Percentiles rank a stretch among this genome's conserved stretches.
These are phyloP conservation scores for Auxenochlorella protothecoides DNA, from an alignment of 139 green algal species.

Conservation along the genomic window DNA sequence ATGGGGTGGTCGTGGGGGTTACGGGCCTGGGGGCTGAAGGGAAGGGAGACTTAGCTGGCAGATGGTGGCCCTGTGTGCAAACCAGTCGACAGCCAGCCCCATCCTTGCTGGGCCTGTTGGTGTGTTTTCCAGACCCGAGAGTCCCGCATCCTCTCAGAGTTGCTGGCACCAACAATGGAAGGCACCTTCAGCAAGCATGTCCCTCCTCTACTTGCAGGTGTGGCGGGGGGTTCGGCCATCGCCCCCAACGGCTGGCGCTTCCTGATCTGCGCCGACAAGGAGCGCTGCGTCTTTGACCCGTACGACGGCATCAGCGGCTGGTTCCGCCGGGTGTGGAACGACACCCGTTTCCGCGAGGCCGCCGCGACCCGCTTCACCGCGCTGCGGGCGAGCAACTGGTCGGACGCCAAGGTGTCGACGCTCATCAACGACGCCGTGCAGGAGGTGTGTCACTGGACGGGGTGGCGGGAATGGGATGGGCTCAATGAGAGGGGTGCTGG, in stretches of 20 bases:
- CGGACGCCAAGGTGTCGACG: slow-evolving; percentile 3
- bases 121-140: no score
- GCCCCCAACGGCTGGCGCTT: slow-evolving; percentile 41
- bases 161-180: no score
- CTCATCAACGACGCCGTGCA: slow-evolving; percentile 1
- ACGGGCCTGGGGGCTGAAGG: slow-evolving; percentile 15
- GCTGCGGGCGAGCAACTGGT: slow-evolving; percentile 11
- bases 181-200: no score
- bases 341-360: slow-evolving; percentile 7
- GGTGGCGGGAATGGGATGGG: slow-evolving; percentile 4
- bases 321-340: slow-evolving; percentile 26
- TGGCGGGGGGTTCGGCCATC: slow-evolving; percentile 55
- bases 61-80: no score
- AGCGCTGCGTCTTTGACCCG: slow-evolving; percentile 21
- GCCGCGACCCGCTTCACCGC: slow-evolving; percentile 13
- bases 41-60: slow-evolving; percentile 19
- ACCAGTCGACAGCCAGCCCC: no score
- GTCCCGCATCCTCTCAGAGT: no score
- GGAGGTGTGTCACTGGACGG: not conserved
- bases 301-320: slow-evolving; percentile 16
- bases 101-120: no score
- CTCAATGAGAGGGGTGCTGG: not conserved
- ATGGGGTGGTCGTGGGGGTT: not conserved
- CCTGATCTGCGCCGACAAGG: slow-evolving; percentile 25
- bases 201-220: not conserved